phyloP scores from a whole-genome alignment of 2,329 filamentous ascomycete species.

The Camptophora hylomeconis region DNA sequence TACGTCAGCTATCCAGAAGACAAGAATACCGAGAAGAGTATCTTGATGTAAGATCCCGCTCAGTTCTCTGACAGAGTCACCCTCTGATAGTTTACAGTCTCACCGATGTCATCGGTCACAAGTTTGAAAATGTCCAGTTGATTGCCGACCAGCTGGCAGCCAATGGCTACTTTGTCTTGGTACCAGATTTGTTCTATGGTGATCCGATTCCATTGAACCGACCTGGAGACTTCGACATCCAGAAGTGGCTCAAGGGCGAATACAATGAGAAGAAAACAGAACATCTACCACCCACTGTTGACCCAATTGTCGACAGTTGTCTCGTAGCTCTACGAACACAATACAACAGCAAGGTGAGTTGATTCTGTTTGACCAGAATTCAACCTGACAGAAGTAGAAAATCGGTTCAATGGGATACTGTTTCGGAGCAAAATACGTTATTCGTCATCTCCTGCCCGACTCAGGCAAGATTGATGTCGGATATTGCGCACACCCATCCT shows the following conservation, averaged over 20 bases:
- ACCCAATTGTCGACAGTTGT: slow-evolving; percentile 38
- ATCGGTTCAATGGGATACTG: slow-evolving; percentile 21
- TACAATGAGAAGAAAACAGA: slow-evolving; percentile 15
- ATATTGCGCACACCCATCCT: slow-evolving; percentile 64
- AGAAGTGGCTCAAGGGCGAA: slow-evolving; percentile 33
- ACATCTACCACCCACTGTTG: slow-evolving; percentile 33
- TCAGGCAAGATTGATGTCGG: slow-evolving; percentile 53
- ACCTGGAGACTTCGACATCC: slow-evolving; percentile 35
- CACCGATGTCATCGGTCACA: slow-evolving; percentile 46
- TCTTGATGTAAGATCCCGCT: slow-evolving; percentile 31
- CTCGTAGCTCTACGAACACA: slow-evolving; percentile 26
- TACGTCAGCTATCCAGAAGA: slow-evolving; percentile 43
- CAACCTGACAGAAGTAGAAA: too few species aligned
- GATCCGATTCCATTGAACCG: slow-evolving; percentile 46
- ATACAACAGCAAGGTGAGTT: slow-evolving; percentile 17
- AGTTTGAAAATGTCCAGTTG: slow-evolving; percentile 45
- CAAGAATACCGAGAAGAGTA: slow-evolving; percentile 39
- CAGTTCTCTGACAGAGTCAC: not conserved
- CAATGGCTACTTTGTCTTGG: slow-evolving; percentile 56
- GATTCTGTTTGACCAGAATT: not conserved
- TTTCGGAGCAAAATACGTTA: slow-evolving; percentile 44
- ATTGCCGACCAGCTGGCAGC: slow-evolving; percentile 64
- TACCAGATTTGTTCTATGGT: slow-evolving; percentile 62
- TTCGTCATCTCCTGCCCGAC: slow-evolving; percentile 49
- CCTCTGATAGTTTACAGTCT: slow-evolving; percentile 19